A percentile compares a stretch with the other conserved stretches of the same genome.
Conservation (phyloP, 306 rosid species). For the Vigna reflexopilosa region DNA sequence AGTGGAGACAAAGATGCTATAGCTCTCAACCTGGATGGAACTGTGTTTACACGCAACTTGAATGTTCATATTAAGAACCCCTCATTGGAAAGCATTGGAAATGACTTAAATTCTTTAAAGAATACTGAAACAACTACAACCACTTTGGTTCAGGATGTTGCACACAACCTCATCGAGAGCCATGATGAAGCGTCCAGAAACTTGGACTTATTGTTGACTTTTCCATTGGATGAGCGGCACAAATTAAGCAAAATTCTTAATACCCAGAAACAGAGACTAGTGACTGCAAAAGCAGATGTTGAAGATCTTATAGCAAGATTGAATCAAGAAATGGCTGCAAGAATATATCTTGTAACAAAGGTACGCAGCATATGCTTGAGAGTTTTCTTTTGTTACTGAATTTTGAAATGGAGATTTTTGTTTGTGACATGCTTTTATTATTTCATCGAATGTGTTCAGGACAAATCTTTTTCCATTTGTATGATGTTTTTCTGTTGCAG, state of each 20-base stretch:
- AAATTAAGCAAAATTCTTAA: conserved; percentile 72
- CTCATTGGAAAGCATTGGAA: conserved; percentile 64
- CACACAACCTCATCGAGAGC: conserved; percentile 48
- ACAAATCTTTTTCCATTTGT: conserved; percentile 24
- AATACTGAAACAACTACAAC: conserved; percentile 47
- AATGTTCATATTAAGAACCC: conserved; percentile 54
- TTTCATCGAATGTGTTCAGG: conserved; percentile 22
- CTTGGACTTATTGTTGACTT: conserved; percentile 53
- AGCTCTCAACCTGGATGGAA: conserved; percentile 69
- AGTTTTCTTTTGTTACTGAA: conserved; percentile 31
- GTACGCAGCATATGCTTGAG: conserved; percentile 42
- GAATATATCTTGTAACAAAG: conserved; percentile 81
- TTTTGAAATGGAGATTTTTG: conserved; percentile 30
- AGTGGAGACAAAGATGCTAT: conserved; percentile 37
- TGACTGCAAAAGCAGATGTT: conserved; percentile 68
- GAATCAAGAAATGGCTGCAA: conserved; percentile 85
- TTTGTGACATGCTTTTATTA: conserved; percentile 2
- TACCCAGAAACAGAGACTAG: conserved; percentile 70
- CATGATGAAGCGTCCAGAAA: conserved; percentile 54
- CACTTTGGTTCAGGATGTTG: conserved; percentile 47
- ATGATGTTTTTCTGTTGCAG: conserved; percentile 17
- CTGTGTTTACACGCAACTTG: conserved; percentile 56
- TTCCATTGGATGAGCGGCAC: conserved; percentile 63
- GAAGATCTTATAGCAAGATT: conserved; percentile 89
- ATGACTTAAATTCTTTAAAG: conserved; percentile 55